Base-by-base conservation (phyloP, 768 basidiomycete species). In the Suillus weaverae region DNA sequence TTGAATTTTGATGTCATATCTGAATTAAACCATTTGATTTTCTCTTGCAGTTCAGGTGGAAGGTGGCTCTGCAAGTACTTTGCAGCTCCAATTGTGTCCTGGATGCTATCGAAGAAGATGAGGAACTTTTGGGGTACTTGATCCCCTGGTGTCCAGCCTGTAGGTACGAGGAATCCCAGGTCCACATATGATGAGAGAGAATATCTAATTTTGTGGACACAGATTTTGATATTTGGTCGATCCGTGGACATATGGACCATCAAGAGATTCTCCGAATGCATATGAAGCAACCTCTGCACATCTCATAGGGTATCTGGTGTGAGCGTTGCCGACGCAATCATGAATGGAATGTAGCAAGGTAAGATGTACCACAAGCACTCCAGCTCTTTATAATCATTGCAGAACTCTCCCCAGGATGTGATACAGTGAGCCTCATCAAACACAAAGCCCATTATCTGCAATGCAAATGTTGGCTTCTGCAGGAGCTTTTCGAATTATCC, bases 1-100 rank as follows among this genome's bases (percentile, higher is more conserved):
- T 73, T 66, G 55, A 60, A 75, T 14, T 57, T 20, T 2, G 41
- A 22, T 10, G 69, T 60, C 68, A 74, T 71, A 22, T 70, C 67
- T 5, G 69, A 65, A 46, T 73, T 70, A 26, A 73, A 70, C 65
- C 69, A 73, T 54, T 67, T 60, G 51, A 74, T 64, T 54, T 68
- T 72, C 43, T 67, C 62, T 14, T 50, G 51, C 26, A 65, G 43
- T 32, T 69, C 62, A 5, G 22, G 32, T 3, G 69, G 71, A 13
- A 70, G 56, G 5, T 53, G 53, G 2, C n/a, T 22, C 3, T 61
- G 62, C 26, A 76, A 64, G 48, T 48, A 62, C 48, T 50, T 48
- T 2, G 2, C 11, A 0, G n/a, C 46, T 13, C 46, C 10, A n/a
- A 48, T 48, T 22, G 46, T 2, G 5, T 48, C 46, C 46, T 48